A percentile compares a stretch with the other conserved stretches of the same genome.
Conservation (phyloP, 1,284 basidiomycete species). For the Naganishia liquefaciens region DNA sequence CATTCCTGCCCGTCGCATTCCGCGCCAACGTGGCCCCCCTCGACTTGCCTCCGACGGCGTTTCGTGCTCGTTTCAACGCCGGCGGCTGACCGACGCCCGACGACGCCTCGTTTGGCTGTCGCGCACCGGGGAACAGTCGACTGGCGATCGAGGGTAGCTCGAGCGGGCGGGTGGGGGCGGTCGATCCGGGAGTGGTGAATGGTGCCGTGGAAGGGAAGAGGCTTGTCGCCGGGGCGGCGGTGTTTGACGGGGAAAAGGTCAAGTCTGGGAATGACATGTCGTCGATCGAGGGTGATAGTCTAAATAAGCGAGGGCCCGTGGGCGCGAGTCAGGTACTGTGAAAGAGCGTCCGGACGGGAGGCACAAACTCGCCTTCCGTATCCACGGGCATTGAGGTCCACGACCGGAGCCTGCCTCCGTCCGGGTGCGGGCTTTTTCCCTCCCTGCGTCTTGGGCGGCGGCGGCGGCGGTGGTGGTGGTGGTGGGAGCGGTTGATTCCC, state of each 20-base stretch:
- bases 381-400: constrained; percentile 4
- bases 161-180: constrained; percentile 8
- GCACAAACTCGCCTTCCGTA: background rate
- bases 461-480: constrained; percentile 6
- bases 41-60: constrained; percentile 22
- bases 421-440: background rate
- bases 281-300: constrained; percentile 22
- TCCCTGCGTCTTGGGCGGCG: constrained; percentile 3
- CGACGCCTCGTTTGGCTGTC: constrained; percentile 59
- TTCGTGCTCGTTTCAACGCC: constrained; percentile 49
- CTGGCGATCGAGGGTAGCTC: constrained; percentile 34
- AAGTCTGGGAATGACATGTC: constrained; percentile 33
- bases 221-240: constrained; percentile 1
- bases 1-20: constrained; percentile 39
- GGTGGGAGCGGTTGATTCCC: too few species aligned
- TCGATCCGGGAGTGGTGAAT: background rate
- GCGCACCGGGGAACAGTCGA: constrained; percentile 41
- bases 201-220: constrained; percentile 15
- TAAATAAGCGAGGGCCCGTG: background rate
- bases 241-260: constrained; percentile 7
- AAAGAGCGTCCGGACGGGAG: too few species aligned
- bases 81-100: constrained; percentile 58
- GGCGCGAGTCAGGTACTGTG: background rate
- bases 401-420: background rate
- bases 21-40: constrained; percentile 23